Base-by-base conservation (phyloP, 257 asterid species). In the Salvia rosmarinus region DNA sequence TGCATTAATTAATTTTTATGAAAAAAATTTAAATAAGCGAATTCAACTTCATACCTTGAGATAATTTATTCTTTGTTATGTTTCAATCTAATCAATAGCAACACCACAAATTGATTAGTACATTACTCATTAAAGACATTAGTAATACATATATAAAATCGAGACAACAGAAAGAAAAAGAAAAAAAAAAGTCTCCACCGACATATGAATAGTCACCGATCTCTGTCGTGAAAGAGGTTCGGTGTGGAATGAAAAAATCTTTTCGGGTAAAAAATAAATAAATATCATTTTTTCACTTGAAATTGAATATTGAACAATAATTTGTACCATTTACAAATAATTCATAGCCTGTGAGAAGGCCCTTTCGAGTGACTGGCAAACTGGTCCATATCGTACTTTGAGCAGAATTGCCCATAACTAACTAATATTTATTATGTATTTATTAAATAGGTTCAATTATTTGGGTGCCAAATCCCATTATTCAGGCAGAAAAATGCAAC, bases 351-450 rank as follows among this genome's bases (percentile, higher is more conserved):
- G 30, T 70, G 62, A 21, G 37, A 46, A 37, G 50, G 43, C 37
- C 74, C 71, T 30, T 49, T 61, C 49, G 60, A 64, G 20, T 44
- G 46, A 64, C 78, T 70, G 74, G 30, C 56, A 73, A 62, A 70
- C 35, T 70, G 78, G 78, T 71, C 75, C 80, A 77, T 66, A n/a
- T 60, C 49, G 80, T 77, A 81, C 80, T 74, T 71, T 61, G 67
- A 51, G 64, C n/a, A 46, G 44, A 77, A 77, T 64, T 69, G 73
- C 63, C 79, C 66, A 25, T 30, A 64, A 56, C 66, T 49, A 64
- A 40, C 60, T 42, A 35, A 4, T 32, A 11, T 39, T 4, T 9
- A 21, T 57, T 47, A 13, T 64, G 42, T 34, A 73, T 73, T 65
- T 44, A 77, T 69, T 65, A 30, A 67, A 75, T 66, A 64, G 85